A percentile compares a stretch with the other conserved stretches of the same genome.
phyloP scores from a whole-genome alignment of 768 basidiomycete species.

The Inosperma sp. region DNA sequence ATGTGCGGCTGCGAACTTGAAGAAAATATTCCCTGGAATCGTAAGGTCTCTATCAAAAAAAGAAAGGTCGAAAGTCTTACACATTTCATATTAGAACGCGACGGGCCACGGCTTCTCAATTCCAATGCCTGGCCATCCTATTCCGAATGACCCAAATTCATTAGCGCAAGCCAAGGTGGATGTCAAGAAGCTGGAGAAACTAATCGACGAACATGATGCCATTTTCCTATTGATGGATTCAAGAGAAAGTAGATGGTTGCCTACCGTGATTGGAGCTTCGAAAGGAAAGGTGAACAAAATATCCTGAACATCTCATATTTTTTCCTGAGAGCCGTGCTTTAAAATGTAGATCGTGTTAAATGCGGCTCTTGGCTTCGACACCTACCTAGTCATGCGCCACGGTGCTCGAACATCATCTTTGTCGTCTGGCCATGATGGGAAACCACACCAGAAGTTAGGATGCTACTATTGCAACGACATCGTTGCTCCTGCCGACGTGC shows the following conservation, averaged over 20 bases:
- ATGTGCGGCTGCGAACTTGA: slow-evolving; percentile 79
- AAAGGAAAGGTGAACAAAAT: slow-evolving; percentile 67
- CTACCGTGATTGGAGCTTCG: slow-evolving; percentile 78
- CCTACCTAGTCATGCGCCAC: slow-evolving; percentile 95
- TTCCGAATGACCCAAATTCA: slow-evolving; percentile 49
- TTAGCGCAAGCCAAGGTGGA: slow-evolving; percentile 60
- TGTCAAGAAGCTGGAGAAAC: slow-evolving; percentile 64
- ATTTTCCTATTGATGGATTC: slow-evolving; percentile 97
- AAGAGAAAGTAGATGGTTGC: slow-evolving; percentile 95
- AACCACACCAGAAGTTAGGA: slow-evolving; percentile 50
- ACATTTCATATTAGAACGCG: slow-evolving; percentile 55
- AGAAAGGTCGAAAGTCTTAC: not conserved
- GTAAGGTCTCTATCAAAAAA: slow-evolving; percentile 44
- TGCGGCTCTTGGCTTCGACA: slow-evolving; percentile 92
- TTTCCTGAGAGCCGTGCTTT: not conserved
- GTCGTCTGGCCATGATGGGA: slow-evolving; percentile 24
- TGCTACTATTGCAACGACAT: slow-evolving; percentile 99
- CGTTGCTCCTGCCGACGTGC: slow-evolving; percentile 89
- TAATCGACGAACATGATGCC: slow-evolving; percentile 84
- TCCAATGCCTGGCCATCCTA: slow-evolving; percentile 97
- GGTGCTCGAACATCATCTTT: slow-evolving; percentile 53
- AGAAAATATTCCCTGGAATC: slow-evolving; percentile 89
- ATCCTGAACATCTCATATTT: not conserved
- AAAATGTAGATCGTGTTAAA: slow-evolving; percentile 77
- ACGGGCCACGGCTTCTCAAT: slow-evolving; percentile 73